phyloP scores from a whole-genome alignment of 495 filamentous ascomycete species.

The Lasiosphaeris hirsuta region DNA sequence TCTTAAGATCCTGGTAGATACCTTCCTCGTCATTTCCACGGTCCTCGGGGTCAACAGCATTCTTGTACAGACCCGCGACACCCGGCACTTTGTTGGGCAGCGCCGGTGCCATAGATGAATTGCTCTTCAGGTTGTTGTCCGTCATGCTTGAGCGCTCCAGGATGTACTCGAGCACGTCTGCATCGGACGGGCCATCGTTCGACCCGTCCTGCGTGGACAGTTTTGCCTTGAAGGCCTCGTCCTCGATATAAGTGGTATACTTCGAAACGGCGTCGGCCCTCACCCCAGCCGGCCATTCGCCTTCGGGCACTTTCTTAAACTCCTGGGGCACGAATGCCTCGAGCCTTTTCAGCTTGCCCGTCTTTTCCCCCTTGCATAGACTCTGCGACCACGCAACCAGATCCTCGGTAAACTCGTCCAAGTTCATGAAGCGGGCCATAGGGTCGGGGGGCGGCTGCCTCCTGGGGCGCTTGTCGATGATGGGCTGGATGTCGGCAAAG shows the following conservation, averaged over 20 bases:
- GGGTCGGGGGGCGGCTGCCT: conserved; percentile 46
- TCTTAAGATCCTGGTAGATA: conserved; percentile 51
- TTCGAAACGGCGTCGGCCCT: conserved; percentile 30
- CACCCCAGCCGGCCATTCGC: conserved; percentile 27
- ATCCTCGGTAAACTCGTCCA: conserved; percentile 55
- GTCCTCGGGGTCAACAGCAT: conserved; percentile 41
- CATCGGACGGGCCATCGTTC: conserved; percentile 45
- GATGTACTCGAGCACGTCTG: conserved; percentile 40
- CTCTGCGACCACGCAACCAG: conserved; percentile 45
- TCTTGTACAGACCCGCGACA: conserved; percentile 48
- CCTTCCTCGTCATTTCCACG: conserved; percentile 40
- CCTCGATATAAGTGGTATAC: conserved; percentile 29
- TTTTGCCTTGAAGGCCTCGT: conserved; percentile 43
- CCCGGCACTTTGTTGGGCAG: conserved; percentile 44
- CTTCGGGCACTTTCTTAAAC: conserved; percentile 25
- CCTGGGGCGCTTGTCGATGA: conserved; percentile 58
- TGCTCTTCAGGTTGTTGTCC: conserved; percentile 29
- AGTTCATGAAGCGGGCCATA: conserved; percentile 60
- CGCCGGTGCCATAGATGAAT: conserved; percentile 40
- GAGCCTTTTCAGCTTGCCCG: conserved; percentile 31
- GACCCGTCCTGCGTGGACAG: conserved; percentile 40
- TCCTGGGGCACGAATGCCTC: conserved; percentile 39
- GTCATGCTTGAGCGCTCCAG: conserved; percentile 39
- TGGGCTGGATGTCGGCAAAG: conserved; percentile 69
- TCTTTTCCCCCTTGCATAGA: conserved; percentile 21